Base-by-base conservation (phyloP, 1,284 basidiomycete species). In the Malassezia brasiliensis region DNA sequence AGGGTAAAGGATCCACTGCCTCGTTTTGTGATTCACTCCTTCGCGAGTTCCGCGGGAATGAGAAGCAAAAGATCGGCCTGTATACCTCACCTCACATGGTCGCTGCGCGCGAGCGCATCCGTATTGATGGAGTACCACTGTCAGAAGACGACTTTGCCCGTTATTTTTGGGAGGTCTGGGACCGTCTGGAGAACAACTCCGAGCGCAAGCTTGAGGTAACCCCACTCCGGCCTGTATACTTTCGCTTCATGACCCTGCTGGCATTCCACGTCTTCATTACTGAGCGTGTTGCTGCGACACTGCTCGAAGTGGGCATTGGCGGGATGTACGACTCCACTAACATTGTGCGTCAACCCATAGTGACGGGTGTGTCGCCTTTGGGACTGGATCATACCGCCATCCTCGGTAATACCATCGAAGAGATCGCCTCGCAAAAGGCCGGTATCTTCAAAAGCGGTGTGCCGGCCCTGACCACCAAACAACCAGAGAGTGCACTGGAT, bases 71-170 rank as follows among this genome's bases (percentile, higher is more conserved):
- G 19, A 60, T 73, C 15, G 93, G 93, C 8, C 78, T 99, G 7
- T 99, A 94, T 76, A 96, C 93, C 1, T 96, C 91, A 2, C 94
- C 94, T 0, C 94, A 99, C 76, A 82, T 98, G 52, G 87, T 96
- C 40, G 88, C 90, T 22, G 94, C 96, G 17, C 82, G 94, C 22
- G 94, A 99, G 77, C 81, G 94, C 25, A 96, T 99, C 69, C 83
- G 93, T 49, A 84, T 98, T 68, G 90, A 96, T 71, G 93, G 93
- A 3, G 78, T 79, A 25, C 93, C 94, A 0, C 78, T 99, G 50
- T 85, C 86, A 1, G 93, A 98, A 72, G 83, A 85, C 25, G 77
- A 83, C 40, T 99, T 98, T 75, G 81, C 90, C 5, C 84, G 81
- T 67, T 94, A 85, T 75, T 98, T 98, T 77, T 99, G 91, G 73